These are phyloP conservation scores for Blastomyces emzantsi DNA, from an alignment of 2,329 filamentous ascomycete genomes.

Conservation along the genomic window DNA sequence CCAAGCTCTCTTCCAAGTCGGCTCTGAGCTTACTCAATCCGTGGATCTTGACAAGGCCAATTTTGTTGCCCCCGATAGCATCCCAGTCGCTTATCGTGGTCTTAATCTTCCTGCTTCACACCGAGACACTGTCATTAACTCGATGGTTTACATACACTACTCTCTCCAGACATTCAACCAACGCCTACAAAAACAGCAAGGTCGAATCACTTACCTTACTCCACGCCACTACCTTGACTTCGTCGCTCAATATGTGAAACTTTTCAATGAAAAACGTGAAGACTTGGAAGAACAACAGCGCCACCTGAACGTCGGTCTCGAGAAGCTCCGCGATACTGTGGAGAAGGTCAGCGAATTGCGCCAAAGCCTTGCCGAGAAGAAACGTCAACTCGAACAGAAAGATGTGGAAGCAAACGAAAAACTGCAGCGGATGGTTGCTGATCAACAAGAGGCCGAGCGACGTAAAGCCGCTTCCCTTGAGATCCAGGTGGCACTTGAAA, in stretches of 20 bases:
- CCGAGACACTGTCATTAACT: conserved; percentile 86
- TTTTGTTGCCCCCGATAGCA: conserved; percentile 78
- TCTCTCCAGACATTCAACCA: conserved; percentile 84
- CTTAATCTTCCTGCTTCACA: conserved; percentile 79
- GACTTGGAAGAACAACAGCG: conserved; percentile 98
- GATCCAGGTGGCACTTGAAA: conserved; percentile 76
- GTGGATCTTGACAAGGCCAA: conserved; percentile 85
- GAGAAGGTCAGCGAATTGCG: conserved; percentile 93
- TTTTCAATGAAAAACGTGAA: conserved; percentile 97
- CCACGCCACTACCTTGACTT: conserved; percentile 97
- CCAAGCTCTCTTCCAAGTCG: conserved; percentile 96
- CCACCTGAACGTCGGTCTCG: conserved; percentile 94
- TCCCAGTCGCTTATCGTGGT: conserved; percentile 85
- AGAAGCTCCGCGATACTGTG: conserved; percentile 93
- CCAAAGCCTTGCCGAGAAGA: conserved; percentile 86
- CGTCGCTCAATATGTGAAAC: conserved; percentile 90
- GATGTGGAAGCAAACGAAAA: conserved; percentile 96
- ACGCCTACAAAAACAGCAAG: conserved; percentile 83
- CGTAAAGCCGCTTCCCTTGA: conserved; percentile 80
- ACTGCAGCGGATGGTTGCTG: conserved; percentile 90
- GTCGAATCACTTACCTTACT: conserved; percentile 84
- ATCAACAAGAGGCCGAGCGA: conserved; percentile 90
- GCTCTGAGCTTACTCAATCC: conserved; percentile 89
- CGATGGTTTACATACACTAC: conserved; percentile 98
- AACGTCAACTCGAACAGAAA: conserved; percentile 84